These are phyloP conservation scores for Lentinula sp. DNA, from an alignment of 768 basidiomycete genomes.

Conservation along the genomic window DNA sequence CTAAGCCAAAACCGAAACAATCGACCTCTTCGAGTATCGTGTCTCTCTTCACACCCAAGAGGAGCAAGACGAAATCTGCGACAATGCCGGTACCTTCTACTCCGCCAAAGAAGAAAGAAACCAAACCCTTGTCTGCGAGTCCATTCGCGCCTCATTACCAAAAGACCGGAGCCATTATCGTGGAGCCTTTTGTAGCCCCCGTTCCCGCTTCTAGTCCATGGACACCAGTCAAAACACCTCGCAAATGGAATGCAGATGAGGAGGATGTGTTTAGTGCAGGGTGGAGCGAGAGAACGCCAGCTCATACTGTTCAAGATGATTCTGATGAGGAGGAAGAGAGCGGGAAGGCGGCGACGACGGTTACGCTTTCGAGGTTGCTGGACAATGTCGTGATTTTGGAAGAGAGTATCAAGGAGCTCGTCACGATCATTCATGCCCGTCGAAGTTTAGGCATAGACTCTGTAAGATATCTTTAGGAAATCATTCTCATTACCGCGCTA, in stretches of 20 bases:
- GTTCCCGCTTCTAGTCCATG: conserved; percentile 56
- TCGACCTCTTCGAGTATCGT: conserved; percentile 58
- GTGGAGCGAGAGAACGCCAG: conserved; percentile 36
- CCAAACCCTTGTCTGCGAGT: conserved; percentile 50
- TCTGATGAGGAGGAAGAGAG: conserved; percentile 26
- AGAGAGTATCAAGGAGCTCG: conserved; percentile 91
- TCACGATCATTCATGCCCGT: conserved; percentile 79
- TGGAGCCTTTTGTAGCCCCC: conserved; percentile 66
- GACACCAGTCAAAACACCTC: conserved; percentile 44
- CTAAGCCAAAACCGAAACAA: conserved; percentile 45
- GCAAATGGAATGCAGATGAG: conserved; percentile 52
- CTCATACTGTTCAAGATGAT: conserved; percentile 1
- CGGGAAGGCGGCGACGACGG: conserved; percentile 26
- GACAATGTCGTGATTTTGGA: conserved; percentile 95
- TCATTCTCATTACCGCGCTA: not conserved
- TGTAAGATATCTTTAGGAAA: conserved; percentile 58
- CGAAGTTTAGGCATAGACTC: conserved; percentile 81
- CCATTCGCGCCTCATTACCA: conserved; percentile 86
- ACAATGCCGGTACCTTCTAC: conserved; percentile 31
- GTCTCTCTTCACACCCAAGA: conserved; percentile 77
- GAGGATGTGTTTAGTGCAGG: conserved; percentile 66
- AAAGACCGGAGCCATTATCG: conserved; percentile 60
- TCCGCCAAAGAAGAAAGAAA: conserved; percentile 32
- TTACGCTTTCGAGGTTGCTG: conserved; percentile 78
- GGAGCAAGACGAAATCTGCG: conserved; percentile 38